phyloP scores from a whole-genome alignment of 768 basidiomycete species.

The Leucosporidium scottii region DNA sequence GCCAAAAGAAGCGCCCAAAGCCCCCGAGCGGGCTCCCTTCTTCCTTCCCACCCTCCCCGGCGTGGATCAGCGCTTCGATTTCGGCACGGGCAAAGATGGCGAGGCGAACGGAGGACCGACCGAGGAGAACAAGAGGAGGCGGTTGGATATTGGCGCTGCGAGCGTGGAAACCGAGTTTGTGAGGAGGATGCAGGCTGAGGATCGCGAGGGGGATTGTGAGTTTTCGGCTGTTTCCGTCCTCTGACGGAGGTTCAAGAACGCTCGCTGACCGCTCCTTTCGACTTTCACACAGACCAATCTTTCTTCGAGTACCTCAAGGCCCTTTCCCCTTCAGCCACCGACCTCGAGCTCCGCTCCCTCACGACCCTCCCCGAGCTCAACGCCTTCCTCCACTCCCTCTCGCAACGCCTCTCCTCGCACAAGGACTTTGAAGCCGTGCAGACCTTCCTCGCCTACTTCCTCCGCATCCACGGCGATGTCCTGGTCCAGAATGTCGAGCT shows the following conservation, averaged over 20 bases:
- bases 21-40: conserved; percentile 91
- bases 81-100: conserved; percentile 38
- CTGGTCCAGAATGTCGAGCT: conserved; percentile 65
- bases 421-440: conserved; percentile 95
- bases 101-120: conserved; percentile 38
- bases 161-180: conserved; percentile 63
- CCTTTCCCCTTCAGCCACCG: conserved; percentile 81
- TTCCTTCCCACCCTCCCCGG: conserved; percentile 90
- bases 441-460: conserved; percentile 72
- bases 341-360: conserved; percentile 80
- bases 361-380: conserved; percentile 57
- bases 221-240: too few relatives aligned
- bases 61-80: conserved; percentile 71
- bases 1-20: conserved; percentile 90
- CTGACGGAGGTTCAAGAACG: too few relatives aligned
- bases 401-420: conserved; percentile 63
- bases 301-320: conserved; percentile 80
- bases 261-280: not conserved
- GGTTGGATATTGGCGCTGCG: conserved; percentile 49
- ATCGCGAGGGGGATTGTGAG: conserved; percentile 63
- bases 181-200: conserved; percentile 56
- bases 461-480: conserved; percentile 75
- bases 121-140: conserved; percentile 48
- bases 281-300: conserved; percentile 54
- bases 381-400: conserved; percentile 67